Evolutionary conservation across 2,329 filamentous ascomycete species (phyloP).

Genomic region (Colletotrichum lentis): DNA sequence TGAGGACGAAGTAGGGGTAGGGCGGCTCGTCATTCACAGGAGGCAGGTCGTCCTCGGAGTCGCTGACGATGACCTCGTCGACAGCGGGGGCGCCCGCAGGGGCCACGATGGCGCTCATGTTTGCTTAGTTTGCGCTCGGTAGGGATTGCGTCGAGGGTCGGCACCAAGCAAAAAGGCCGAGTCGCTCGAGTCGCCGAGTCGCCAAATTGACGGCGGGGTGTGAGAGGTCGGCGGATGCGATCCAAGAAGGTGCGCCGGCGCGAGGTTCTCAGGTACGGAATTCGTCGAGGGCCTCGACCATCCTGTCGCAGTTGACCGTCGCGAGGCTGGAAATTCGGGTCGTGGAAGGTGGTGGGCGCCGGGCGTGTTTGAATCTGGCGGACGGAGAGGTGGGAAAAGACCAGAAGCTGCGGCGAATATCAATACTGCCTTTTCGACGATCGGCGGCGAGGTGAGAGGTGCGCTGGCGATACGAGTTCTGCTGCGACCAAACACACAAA

Average conservation of each 20-base stretch:
- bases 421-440: background rate
- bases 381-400: background rate
- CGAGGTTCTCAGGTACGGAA: slow-evolving; percentile 34
- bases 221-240: slow-evolving; percentile 16
- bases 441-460: background rate
- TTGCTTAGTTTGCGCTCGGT: slow-evolving; percentile 30
- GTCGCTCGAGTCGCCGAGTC: slow-evolving; percentile 8
- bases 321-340: slow-evolving; percentile 20
- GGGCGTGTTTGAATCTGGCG: background rate
- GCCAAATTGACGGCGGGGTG: background rate
- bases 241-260: slow-evolving; percentile 32
- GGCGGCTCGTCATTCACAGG: slow-evolving; percentile 49
- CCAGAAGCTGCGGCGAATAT: slow-evolving; percentile 2
- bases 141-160: slow-evolving; percentile 12
- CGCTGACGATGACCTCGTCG: slow-evolving; percentile 32
- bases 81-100: slow-evolving; percentile 28
- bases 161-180: slow-evolving; percentile 16
- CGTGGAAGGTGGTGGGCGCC: slow-evolving; percentile 1
- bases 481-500: slow-evolving; percentile 31
- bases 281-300: slow-evolving; percentile 29
- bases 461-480: slow-evolving; percentile 5
- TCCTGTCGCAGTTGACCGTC: slow-evolving; percentile 33
- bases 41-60: slow-evolving; percentile 45
- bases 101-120: slow-evolving; percentile 34
- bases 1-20: slow-evolving; percentile 66